Percentiles rank a stretch among this genome's conserved stretches.
Evolutionary conservation across 2,329 filamentous ascomycete species (phyloP).

Genomic region (Cladophialophora immunda): DNA sequence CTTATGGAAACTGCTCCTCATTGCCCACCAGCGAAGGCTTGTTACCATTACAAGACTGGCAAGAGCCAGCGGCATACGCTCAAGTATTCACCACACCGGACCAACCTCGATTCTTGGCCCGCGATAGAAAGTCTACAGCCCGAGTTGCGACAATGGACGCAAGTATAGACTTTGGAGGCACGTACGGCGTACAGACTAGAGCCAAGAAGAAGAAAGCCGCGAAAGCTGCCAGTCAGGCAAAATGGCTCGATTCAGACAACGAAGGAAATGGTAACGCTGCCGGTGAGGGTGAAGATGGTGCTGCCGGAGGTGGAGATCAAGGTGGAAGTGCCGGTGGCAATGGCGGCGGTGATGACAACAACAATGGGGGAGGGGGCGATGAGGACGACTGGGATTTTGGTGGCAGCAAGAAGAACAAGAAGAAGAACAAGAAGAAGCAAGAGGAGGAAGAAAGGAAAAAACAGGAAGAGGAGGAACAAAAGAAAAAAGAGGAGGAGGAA

Average conservation of each 20-base stretch:
- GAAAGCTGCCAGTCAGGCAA: constrained; percentile 52
- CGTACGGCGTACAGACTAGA: constrained; percentile 40
- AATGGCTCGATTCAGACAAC: constrained; percentile 58
- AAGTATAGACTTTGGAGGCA: constrained; percentile 52
- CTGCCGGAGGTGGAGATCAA: constrained; percentile 43
- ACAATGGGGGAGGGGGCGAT: constrained; percentile 52
- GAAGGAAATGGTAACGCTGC: constrained; percentile 51
- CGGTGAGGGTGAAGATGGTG: constrained; percentile 46
- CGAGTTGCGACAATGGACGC: constrained; percentile 34
- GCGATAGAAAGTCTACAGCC: not conserved
- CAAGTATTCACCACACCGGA: constrained; percentile 30
- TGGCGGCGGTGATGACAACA: constrained; percentile 47
- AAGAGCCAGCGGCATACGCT: constrained; percentile 49
- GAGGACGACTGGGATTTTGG: constrained; percentile 52
- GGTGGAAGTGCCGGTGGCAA: constrained; percentile 44
- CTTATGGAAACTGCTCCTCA: constrained; percentile 47
- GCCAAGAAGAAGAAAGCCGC: constrained; percentile 59
- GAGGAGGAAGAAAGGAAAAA: constrained; percentile 44
- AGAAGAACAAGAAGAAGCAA: constrained; percentile 47
- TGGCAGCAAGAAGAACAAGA: constrained; percentile 48
- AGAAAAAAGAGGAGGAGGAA: constrained; percentile 47
- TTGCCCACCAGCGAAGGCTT: constrained; percentile 56
- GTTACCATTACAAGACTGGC: constrained; percentile 56
- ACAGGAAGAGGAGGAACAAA: constrained; percentile 45
- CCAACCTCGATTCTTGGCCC: not conserved